Evolutionary conservation across 2,329 filamentous ascomycete genomes (phyloP), one percentile per base, ranked within the genome.

Genomic region (Fusarium buxicola): DNA sequence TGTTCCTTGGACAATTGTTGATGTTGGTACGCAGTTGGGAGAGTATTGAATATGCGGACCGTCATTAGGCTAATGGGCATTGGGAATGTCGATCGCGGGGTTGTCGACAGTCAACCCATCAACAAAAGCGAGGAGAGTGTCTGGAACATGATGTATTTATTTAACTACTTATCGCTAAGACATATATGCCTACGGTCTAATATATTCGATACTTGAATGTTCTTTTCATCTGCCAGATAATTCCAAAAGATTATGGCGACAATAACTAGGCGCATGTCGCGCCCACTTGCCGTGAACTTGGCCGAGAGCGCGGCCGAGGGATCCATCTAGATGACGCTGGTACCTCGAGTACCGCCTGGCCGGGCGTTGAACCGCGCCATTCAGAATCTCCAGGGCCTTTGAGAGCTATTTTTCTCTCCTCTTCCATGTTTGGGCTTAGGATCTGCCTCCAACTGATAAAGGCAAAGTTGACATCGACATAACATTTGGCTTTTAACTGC

Each of bases 231-330:
- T 8, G 7, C n/a, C 9, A 35, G 11, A 18, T 11, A 15, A 25
- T n/a, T 9, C 8, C 13, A 4, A 12, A 15, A 30, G 28, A 28
- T 13, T n/a, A 32, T 48, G 45, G 34, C 34, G 8, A 46, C 21
- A 45, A 46, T 25, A 34, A n/a, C 21, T 3, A 24, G 34, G 47
- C 53, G 49, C 45, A 45, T 38, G 46, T 50, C 40, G 49, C 55
- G 55, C 55, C 58, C 60, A 58, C 56, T 53, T 40, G 56, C 32
- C n/a, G 48, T 31, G 34, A 47, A 45, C 66, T 69, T 35, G 55
- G 46, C 68, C 69, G 69, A 71, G 55, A 66, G 52, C 65, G 59
- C 44, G 45, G 60, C 68, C 68, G 68, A 70, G 55, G 61, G 57
- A 51, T 56, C 65, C 61, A 58, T 56, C 32, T 38, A 54, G 30